Percentiles rank a stretch among this genome's conserved stretches.
Evolutionary conservation across 768 basidiomycete genomes (phyloP).

Genomic region (Pleurotus sapidus): DNA sequence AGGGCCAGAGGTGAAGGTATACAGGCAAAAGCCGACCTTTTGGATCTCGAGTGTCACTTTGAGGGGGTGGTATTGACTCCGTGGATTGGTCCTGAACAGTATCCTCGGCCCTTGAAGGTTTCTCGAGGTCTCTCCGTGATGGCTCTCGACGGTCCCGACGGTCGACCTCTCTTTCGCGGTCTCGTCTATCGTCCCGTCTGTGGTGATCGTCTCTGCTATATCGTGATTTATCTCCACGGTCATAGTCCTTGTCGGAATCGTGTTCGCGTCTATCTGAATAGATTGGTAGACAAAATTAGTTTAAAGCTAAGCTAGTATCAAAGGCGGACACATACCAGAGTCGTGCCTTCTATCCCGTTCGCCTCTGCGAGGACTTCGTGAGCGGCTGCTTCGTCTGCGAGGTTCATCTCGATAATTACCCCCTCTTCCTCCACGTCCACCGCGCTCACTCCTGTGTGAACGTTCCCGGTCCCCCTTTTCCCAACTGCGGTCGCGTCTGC

Average conservation of each 20-base stretch:
- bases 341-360: slow-evolving; percentile 36
- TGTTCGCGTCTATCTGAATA: slow-evolving; percentile 35
- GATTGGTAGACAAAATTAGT: neutral
- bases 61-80: slow-evolving; percentile 21
- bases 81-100: slow-evolving; percentile 17
- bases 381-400: slow-evolving; percentile 35
- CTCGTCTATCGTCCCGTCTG: slow-evolving; percentile 21
- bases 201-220: slow-evolving; percentile 16
- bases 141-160: slow-evolving; percentile 21
- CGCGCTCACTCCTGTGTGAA: slow-evolving; percentile 24
- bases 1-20: slow-evolving; percentile 10
- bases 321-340: slow-evolving; percentile 13
- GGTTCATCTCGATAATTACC: slow-evolving; percentile 35
- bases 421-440: slow-evolving; percentile 31
- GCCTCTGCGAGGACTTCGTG: slow-evolving; percentile 43
- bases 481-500: slow-evolving; percentile 59
- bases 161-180: slow-evolving; percentile 32
- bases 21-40: slow-evolving; percentile 9
- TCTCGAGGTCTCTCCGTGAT: slow-evolving; percentile 30
- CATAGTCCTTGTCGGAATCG: slow-evolving; percentile 38
- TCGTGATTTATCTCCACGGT: slow-evolving; percentile 25
- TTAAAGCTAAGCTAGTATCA: neutral
- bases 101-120: slow-evolving; percentile 19
- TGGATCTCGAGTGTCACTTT: slow-evolving; percentile 14
- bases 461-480: slow-evolving; percentile 53